phyloP scores from a whole-genome alignment of 73 alveolate species.

The Paramecium octaurelia region DNA sequence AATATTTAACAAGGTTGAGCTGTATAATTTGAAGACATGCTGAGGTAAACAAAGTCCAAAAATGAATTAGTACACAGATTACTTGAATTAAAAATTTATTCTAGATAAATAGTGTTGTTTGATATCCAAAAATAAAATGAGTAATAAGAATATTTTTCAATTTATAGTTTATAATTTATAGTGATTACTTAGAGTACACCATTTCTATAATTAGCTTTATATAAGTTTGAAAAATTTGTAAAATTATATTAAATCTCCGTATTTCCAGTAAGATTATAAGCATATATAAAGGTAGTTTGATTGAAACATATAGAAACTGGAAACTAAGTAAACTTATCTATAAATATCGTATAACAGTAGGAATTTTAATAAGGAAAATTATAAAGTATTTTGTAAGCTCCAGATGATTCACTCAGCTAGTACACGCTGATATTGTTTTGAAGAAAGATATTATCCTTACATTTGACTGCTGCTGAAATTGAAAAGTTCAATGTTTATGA shows the following conservation, averaged over 20 bases:
- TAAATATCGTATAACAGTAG: not conserved
- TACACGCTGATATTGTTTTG: not conserved
- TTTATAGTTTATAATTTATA: no score
- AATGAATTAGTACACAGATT: not conserved
- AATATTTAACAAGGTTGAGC: not conserved
- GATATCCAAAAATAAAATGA: not conserved
- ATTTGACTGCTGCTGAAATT: not conserved
- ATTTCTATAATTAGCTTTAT: not conserved
- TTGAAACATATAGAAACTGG: not conserved
- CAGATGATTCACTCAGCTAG: not conserved
- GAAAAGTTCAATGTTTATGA: not conserved
- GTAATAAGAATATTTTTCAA: not conserved
- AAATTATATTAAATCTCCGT: not conserved
- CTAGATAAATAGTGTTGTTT: no score
- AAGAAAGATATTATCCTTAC: no score
- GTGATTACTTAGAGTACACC: not conserved
- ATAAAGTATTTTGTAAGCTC: not conserved
- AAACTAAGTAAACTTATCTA: not conserved
- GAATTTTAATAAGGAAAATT: not conserved
- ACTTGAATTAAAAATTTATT: not conserved
- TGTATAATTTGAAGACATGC: not conserved
- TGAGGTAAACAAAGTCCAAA: not conserved
- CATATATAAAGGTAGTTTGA: not conserved
- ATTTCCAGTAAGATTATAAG: not conserved
- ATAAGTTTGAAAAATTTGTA: not conserved